phyloP scores from a whole-genome alignment of 1,284 basidiomycete species.

The Marasmius oreades region DNA sequence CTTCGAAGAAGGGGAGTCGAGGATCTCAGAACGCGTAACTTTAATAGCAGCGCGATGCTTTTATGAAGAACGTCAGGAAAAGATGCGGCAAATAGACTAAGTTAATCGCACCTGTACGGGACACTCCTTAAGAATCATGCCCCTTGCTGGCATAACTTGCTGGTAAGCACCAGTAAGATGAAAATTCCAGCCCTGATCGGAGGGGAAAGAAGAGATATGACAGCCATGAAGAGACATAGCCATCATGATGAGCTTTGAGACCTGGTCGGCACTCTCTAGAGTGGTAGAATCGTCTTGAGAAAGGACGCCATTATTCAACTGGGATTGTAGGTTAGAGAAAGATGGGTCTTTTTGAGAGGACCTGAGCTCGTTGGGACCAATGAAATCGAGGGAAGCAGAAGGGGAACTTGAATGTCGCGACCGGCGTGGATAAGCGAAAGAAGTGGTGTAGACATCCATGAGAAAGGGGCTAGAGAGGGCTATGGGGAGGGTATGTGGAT shows the following conservation, averaged over 20 bases:
- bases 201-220: constrained; percentile 75
- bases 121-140: constrained; percentile 85
- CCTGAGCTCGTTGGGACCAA: constrained; percentile 41
- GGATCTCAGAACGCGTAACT: constrained; percentile 88
- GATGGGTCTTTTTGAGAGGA: constrained; percentile 40
- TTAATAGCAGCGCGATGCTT: constrained; percentile 85
- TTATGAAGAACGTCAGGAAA: background rate
- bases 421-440: constrained; percentile 83
- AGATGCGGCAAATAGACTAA: constrained; percentile 14
- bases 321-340: constrained; percentile 34
- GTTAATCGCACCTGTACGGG: constrained; percentile 67
- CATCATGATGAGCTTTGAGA: constrained; percentile 79
- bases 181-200: constrained; percentile 84
- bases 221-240: constrained; percentile 80
- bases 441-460: constrained; percentile 93
- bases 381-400: constrained; percentile 62
- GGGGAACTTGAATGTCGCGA: constrained; percentile 63
- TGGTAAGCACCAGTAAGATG: constrained; percentile 89
- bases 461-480: constrained; percentile 17
- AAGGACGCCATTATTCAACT: constrained; percentile 38
- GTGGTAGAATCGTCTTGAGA: constrained; percentile 41
- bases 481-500: constrained; percentile 32
- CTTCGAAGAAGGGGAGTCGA: constrained; percentile 80
- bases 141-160: constrained; percentile 89
- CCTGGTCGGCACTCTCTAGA: constrained; percentile 59